Base-by-base conservation (phyloP, 305 asterid species). In the Fraxinus nigra region DNA sequence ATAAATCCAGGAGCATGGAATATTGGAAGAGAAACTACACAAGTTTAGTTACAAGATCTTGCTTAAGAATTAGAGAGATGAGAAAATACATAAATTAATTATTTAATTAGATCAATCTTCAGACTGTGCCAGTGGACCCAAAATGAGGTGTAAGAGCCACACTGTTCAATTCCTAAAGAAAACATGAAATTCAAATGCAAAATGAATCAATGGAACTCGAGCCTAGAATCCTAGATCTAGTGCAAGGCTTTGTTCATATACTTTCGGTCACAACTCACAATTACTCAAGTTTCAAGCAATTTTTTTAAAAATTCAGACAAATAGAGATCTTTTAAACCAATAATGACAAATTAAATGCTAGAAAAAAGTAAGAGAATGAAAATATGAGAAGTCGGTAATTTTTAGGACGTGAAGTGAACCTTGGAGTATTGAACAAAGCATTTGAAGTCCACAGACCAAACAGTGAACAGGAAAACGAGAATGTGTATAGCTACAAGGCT, bases 371-470 rank as follows among this genome's bases (percentile, higher is more conserved):
- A 72, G 18, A 33, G 80, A 80, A 74, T 51, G 75, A 77, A 67
- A 76, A 46, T 26, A 59, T 5, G 14, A 3, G 18, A 24, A 22
- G n/a, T 72, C n/a, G 63, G 69, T 37, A 75, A 63, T 22, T 72
- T 18, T 9, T 28, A 34, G 65, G 67, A 28, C 74, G 6, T 81
- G 61, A 54, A 7, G 30, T 1, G 69, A 78, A 95, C 99, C 99
- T 93, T 94, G 30, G 98, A 90, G 83, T 87, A 94, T 86, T 91
- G 93, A 82, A 90, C 84, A 59, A 94, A 89, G 89, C 99, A 92
- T 85, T 89, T 93, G 87, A 96, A 94, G 82, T 90, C 97, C 86
- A 96, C 93, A 5, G 97, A 82, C 99, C 99, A 96, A 81, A 92
- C 97, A 14, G 97, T 96, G 91, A 96, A 96, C 81, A 96, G 93